Evolutionary conservation across 371 early-diverging fungal genomes (phyloP).

Genomic region (Thermomucor indicae-seudaticae): DNA sequence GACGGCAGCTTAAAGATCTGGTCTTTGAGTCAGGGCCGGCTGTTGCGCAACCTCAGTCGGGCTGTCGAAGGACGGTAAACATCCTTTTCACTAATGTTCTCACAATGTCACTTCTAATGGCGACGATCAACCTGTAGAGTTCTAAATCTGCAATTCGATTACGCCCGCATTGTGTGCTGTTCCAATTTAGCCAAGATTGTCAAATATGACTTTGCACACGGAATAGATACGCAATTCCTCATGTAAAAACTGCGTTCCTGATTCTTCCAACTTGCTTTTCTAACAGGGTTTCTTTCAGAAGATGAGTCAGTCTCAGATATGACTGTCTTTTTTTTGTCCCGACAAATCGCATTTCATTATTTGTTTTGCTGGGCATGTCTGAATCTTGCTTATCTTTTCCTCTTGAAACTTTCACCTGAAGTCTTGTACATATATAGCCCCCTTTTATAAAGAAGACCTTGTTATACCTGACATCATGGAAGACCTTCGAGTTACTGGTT

Average conservation of each 20-base stretch:
- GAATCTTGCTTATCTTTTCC: no score
- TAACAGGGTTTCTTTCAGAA: no score
- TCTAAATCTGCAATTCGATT: conserved; percentile 83
- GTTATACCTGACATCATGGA: conserved; percentile 43
- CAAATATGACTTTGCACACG: conserved; percentile 76
- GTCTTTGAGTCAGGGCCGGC: conserved; percentile 59
- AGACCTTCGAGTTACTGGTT: conserved; percentile 60
- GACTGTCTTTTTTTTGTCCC: no score
- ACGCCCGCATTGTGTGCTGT: conserved; percentile 76
- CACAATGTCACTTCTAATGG: not conserved
- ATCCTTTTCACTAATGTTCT: not conserved
- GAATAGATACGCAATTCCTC: conserved; percentile 60
- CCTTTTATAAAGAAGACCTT: no score
- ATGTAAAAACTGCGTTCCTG: no score
- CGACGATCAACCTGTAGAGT: conserved; percentile 54
- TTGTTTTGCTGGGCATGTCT: no score
- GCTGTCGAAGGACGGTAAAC: conserved; percentile 63
- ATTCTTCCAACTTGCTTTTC: no score
- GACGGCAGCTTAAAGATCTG: conserved; percentile 87
- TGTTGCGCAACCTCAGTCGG: conserved; percentile 47
- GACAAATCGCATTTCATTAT: no score
- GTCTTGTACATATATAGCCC: not conserved
- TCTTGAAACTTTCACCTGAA: no score
- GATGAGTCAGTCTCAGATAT: no score
- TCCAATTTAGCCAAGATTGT: conserved; percentile 78